Conservation (phyloP, 2,329 filamentous ascomycete genomes). For the Paraphoma chrysanthemicola region DNA sequence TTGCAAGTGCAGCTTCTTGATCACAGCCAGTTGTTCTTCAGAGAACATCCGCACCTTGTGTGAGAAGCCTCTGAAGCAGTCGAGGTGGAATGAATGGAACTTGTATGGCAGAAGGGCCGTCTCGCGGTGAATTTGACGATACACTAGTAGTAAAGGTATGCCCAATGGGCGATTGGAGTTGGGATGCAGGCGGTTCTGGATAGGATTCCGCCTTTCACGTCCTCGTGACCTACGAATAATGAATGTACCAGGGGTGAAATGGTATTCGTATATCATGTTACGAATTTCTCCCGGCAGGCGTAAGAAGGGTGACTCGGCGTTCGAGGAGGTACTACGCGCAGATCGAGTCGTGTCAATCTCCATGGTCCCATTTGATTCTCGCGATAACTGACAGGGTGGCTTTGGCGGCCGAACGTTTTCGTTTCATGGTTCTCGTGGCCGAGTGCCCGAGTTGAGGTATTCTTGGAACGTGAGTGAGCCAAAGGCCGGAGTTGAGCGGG, state of each 20-base stretch:
- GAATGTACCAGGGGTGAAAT: background rate
- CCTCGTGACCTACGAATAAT: background rate
- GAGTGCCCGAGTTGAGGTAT: no score
- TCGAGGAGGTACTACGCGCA: background rate
- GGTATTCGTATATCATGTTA: constrained; percentile 9
- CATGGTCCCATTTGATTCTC: no score
- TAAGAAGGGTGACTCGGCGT: constrained; percentile 8
- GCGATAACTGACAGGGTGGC: no score
- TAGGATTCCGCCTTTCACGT: no score
- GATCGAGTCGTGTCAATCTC: background rate
- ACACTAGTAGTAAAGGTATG: background rate
- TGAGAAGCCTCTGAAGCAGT: background rate
- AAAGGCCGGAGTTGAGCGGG: no score
- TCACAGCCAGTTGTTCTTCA: background rate
- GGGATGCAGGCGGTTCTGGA: background rate
- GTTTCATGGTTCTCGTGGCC: no score
- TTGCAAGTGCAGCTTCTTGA: background rate
- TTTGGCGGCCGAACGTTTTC: no score
- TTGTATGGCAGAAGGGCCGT: background rate
- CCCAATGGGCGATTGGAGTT: background rate
- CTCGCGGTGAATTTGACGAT: background rate
- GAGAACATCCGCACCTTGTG: background rate
- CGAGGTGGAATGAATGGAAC: background rate
- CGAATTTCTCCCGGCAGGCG: constrained; percentile 13
- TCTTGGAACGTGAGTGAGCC: no score